A percentile compares a stretch with the other conserved stretches of the same genome.
phyloP scores from a whole-genome alignment of 2,329 filamentous ascomycete genomes.

The Fusarium caatingaense region DNA sequence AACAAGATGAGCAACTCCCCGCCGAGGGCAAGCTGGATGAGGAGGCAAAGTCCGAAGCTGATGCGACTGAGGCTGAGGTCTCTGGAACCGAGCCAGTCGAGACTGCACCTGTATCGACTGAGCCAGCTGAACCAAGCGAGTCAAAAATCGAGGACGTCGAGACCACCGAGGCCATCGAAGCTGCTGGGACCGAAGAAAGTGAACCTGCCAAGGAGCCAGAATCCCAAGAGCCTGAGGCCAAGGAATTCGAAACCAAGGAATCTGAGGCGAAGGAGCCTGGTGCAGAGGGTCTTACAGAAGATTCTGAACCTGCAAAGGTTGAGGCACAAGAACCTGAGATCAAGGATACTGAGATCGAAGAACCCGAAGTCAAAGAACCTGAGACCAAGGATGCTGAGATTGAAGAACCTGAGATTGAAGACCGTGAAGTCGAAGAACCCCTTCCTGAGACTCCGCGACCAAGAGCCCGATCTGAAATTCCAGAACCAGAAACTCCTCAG shows the following conservation, averaged over 20 bases:
- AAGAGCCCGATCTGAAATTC: constrained; percentile 22
- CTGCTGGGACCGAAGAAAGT: not conserved
- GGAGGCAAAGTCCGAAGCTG: not conserved
- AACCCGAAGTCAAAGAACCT: not conserved
- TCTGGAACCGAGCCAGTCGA: not conserved
- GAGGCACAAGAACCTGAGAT: not conserved
- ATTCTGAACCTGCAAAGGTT: not conserved
- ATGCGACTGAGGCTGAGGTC: not conserved
- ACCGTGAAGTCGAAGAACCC: not conserved
- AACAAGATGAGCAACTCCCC: constrained; percentile 6
- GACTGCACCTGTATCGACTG: not conserved
- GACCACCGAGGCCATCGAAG: not conserved
- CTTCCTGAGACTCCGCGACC: constrained; percentile 17
- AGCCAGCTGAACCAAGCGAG: not conserved
- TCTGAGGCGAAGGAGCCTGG: not conserved
- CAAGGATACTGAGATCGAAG: not conserved
- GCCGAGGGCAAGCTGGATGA: constrained; percentile 6
- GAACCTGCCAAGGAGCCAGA: not conserved
- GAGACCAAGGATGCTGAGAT: not conserved
- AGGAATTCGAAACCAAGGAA: not conserved
- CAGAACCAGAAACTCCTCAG: constrained; percentile 34
- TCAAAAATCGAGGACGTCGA: not conserved
- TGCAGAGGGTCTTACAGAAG: not conserved
- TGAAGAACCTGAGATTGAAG: not conserved
- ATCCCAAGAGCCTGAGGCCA: not conserved